Conservation (phyloP, 768 basidiomycete species). For the Auricularia heimuer region DNA sequence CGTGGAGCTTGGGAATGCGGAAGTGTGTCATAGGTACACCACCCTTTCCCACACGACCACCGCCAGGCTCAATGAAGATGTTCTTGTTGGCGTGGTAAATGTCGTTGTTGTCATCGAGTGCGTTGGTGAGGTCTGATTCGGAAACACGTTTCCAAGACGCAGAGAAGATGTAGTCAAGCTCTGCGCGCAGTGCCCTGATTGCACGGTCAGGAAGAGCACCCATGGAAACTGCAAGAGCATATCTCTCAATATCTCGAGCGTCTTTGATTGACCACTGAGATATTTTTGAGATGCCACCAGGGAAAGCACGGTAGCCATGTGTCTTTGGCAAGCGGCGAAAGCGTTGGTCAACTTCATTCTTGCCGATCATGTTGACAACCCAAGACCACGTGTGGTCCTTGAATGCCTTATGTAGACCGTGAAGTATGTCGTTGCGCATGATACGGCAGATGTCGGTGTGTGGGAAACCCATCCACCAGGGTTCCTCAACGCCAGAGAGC, state of each 20-base stretch:
- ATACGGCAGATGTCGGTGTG: constrained; percentile 1
- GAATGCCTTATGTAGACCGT: constrained; percentile 9
- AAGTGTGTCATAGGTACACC: constrained; percentile 7
- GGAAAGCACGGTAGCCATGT: constrained; percentile 30
- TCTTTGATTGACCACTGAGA: constrained; percentile 37
- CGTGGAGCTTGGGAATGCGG: constrained; percentile 14
- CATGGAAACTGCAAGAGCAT: constrained; percentile 19
- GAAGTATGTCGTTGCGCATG: background rate
- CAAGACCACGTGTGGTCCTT: constrained; percentile 16
- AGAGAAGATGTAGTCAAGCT: constrained; percentile 3
- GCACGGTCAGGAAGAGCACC: background rate
- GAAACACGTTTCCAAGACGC: background rate
- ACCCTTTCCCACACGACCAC: background rate
- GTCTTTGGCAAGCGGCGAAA: constrained; percentile 23
- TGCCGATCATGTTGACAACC: constrained; percentile 11
- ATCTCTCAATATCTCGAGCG: constrained; percentile 24
- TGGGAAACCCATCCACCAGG: background rate
- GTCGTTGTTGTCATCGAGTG: background rate
- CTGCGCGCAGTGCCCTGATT: background rate
- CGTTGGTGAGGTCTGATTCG: background rate
- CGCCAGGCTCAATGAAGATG: constrained; percentile 1
- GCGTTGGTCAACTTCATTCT: constrained; percentile 28
- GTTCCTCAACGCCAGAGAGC: constrained; percentile 1
- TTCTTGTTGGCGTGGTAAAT: constrained; percentile 3
- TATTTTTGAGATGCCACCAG: constrained; percentile 30